Evolutionary conservation across 176 grass and related monocot genomes (phyloP), one percentile per base, ranked within the genome.

Genomic region (Musa schizocarpa): DNA sequence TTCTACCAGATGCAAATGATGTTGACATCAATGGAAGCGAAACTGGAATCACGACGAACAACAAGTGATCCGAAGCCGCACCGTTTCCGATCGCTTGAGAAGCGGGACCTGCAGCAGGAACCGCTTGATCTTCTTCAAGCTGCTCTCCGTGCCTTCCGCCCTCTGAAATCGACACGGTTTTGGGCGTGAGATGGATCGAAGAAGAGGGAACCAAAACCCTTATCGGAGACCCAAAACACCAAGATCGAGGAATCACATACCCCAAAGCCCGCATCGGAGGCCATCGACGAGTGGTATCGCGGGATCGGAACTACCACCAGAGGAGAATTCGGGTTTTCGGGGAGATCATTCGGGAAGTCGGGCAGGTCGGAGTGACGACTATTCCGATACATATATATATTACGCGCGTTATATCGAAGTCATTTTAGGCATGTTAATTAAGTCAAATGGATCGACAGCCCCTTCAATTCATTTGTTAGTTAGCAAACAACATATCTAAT

Each of bases 41-140:
- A 85, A 75, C 25, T 77, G 12, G 43, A 84, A 79, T 74, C 69
- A 2, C 52, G 13, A 25, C 16, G 34, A 68, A 76, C 16, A 81
- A 53, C 54, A 56, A 72, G 13, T n/a, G 66, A 78, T 74, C 48
- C 13, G 20, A 82, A 56, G 24, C 2, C 75, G 55, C 82, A 98
- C 95, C 82, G 96, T 99, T 82, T 99, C 96, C 74, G 96, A 99
- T 92, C 96, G 91, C 88, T 99, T 99, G 49, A 98, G 48, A 73
- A 93, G 88, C n/a, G 94, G 90, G 20, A 90, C 94, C 75, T 98
- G 88, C 26, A 98, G 90, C 70, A 93, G 86, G 51, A 83, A 87
- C 9, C 74, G 80, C 84, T 87, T 87, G 25, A 89, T 92, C 84
- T 87, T 82, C 57, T 91, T 82, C 84, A 93, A 91, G 88, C 88